phyloP scores from a whole-genome alignment of 2,329 filamentous ascomycete genomes.

The Alternaria sp. region DNA sequence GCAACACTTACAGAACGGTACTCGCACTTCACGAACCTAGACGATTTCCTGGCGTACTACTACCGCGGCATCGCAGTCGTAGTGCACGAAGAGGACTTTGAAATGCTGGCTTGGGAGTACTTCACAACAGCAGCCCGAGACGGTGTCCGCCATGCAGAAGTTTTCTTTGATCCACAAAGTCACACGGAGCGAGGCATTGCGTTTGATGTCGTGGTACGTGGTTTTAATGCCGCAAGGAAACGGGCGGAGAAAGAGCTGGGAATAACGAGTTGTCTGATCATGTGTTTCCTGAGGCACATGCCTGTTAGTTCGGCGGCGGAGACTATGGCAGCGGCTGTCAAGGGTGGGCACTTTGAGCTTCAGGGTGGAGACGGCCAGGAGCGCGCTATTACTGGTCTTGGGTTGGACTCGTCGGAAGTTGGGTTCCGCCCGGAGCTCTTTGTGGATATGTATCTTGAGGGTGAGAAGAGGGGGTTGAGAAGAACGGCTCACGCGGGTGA shows the following conservation, averaged over 20 bases:
- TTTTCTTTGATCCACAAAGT: slow-evolving; percentile 83
- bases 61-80: slow-evolving; percentile 77
- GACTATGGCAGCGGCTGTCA: slow-evolving; percentile 55
- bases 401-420: slow-evolving; percentile 68
- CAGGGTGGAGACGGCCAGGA: slow-evolving; percentile 51
- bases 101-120: slow-evolving; percentile 74
- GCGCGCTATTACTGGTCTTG: slow-evolving; percentile 66
- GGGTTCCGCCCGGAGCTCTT: slow-evolving; percentile 61
- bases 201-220: slow-evolving; percentile 68
- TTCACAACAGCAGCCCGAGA: slow-evolving; percentile 69
- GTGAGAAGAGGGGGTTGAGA: slow-evolving; percentile 59
- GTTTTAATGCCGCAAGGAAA: slow-evolving; percentile 65
- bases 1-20: slow-evolving; percentile 69
- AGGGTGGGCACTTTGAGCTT: slow-evolving; percentile 47
- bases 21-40: slow-evolving; percentile 69
- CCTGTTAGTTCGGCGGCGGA: slow-evolving; percentile 58
- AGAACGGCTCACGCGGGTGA: slow-evolving; percentile 80
- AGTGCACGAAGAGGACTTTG: slow-evolving; percentile 70
- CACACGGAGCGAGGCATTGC: slow-evolving; percentile 69
- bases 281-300: slow-evolving; percentile 75
- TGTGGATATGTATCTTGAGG: slow-evolving; percentile 65
- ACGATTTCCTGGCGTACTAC: slow-evolving; percentile 81
- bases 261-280: slow-evolving; percentile 69
- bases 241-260: slow-evolving; percentile 68
- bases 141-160: slow-evolving; percentile 73